Evolutionary conservation across 75 land plant genomes (phyloP), one percentile per base, ranked within the genome.

Genomic region (Azolla pinnata): DNA sequence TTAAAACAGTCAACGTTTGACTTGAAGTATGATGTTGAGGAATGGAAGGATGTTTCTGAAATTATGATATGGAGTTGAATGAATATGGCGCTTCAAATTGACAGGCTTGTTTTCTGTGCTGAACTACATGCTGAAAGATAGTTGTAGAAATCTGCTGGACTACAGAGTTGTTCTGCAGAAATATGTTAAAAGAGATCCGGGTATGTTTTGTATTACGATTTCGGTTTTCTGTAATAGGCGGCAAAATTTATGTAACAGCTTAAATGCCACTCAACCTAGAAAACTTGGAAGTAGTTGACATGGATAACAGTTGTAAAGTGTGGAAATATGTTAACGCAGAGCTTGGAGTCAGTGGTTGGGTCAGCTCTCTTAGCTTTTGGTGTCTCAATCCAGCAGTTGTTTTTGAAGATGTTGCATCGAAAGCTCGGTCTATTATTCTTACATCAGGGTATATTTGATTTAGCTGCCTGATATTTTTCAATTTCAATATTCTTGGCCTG

Each of bases 311-410:
- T n/a, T n/a, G n/a, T n/a, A n/a, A n/a, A n/a, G n/a, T n/a, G n/a
- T n/a, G n/a, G n/a, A n/a, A n/a, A n/a, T n/a, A n/a, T n/a, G n/a
- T n/a, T 42, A 34, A 25, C 33, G 32, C 80, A 83, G 87, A 72
- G 26, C 67, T 62, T 64, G 60, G 61, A 68, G 65, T 61, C 29
- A 56, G 56, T 24, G 67, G 66, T 19, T 84, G 84, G 93, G 72
- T 65, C 9, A 23, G 35, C 50, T 66, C 76, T 18, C 29, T 92
- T 19, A 82, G 80, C 60, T 63, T 92, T 28, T 92, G 92, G 95
- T 92, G 93, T 63, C 68, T 92, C 62, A 84, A 92, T 76, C 97
- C 97, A 29, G 79, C 86, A 34, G 95, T 92, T 46, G 89, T 92
- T 14, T 92, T 92, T 58, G 75, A 61, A 64, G 95, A 79, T 29